Conservation (phyloP, 176 grass and related monocot genomes). For the Puccinellia tenuiflora region DNA sequence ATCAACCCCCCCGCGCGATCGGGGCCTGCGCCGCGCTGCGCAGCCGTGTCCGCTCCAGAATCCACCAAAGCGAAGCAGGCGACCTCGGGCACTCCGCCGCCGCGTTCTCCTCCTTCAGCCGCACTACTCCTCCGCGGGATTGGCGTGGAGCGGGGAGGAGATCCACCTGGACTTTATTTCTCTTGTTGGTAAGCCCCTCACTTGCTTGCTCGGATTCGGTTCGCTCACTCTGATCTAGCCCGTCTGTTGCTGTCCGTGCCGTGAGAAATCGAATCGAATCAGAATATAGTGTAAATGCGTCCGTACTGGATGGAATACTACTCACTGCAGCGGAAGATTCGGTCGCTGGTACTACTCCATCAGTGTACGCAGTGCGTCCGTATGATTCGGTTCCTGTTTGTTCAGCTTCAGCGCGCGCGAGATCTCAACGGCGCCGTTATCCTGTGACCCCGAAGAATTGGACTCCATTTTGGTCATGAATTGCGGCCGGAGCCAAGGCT, state of each 20-base stretch:
- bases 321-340: background rate
- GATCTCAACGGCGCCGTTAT: background rate
- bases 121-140: background rate
- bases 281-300: background rate
- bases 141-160: constrained; percentile 6
- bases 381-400: background rate
- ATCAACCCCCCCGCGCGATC: background rate
- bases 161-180: background rate
- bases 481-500: background rate
- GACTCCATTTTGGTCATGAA: constrained; percentile 6
- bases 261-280: background rate
- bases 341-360: background rate
- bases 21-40: background rate
- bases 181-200: background rate
- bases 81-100: constrained; percentile 5
- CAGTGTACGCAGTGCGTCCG: background rate
- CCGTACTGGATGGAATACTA: constrained; percentile 10
- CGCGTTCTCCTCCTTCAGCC: background rate
- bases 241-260: background rate
- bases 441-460: background rate
- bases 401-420: background rate
- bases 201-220: background rate
- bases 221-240: background rate
- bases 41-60: background rate
- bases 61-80: background rate